Percentiles rank a stretch among this genome's conserved stretches.
phyloP scores from a whole-genome alignment of 108 stramenopile genomes.

The Cyclostephanos invisitatus region DNA sequence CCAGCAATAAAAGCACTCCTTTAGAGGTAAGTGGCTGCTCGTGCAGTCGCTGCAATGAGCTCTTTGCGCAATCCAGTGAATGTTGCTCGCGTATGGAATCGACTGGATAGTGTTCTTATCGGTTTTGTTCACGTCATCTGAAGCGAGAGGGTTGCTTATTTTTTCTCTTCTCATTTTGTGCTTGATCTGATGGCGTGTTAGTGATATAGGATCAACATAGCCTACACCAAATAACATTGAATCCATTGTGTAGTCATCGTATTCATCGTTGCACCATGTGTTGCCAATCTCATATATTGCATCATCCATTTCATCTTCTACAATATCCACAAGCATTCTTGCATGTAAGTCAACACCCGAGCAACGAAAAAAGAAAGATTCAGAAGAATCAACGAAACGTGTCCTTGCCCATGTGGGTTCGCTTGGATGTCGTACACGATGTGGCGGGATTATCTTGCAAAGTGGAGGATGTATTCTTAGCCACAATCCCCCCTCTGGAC shows the following conservation, averaged over 20 bases:
- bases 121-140: constrained; percentile 24
- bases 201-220: constrained; percentile 62
- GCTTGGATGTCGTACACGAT: neutral
- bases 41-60: constrained; percentile 48
- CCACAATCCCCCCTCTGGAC: constrained; percentile 71
- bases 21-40: constrained; percentile 54
- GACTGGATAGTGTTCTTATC: constrained; percentile 68
- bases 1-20: constrained; percentile 65
- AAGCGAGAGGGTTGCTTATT: constrained; percentile 12
- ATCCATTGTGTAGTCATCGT: constrained; percentile 67
- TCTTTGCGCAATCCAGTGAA: constrained; percentile 65
- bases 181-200: constrained; percentile 38
- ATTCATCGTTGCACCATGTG: constrained; percentile 39
- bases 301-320: constrained; percentile 33
- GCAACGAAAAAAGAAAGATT: constrained; percentile 59
- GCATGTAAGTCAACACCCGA: constrained; percentile 78
- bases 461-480: constrained; percentile 58
- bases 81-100: constrained; percentile 57
- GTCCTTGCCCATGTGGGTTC: constrained; percentile 58
- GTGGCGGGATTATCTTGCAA: constrained; percentile 2
- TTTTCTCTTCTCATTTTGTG: constrained; percentile 22
- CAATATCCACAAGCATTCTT: constrained; percentile 60
- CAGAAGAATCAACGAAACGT: constrained; percentile 44
- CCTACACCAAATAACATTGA: constrained; percentile 74
- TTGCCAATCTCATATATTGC: constrained; percentile 2